phyloP scores from a whole-genome alignment of 495 filamentous ascomycete genomes.

The Penicillium silybi region DNA sequence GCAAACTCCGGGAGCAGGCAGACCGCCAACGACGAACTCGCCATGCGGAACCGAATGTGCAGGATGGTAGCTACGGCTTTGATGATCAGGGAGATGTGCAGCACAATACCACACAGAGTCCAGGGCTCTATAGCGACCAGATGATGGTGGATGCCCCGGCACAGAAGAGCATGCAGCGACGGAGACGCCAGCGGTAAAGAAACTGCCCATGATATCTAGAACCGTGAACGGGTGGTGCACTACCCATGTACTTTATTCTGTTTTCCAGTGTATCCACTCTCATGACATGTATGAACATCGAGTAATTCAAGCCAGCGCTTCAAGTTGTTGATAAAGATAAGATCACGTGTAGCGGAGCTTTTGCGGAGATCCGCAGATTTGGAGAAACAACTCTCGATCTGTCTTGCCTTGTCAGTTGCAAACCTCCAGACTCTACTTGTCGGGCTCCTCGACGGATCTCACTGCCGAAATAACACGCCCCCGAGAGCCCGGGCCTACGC shows the following conservation, averaged over 20 bases:
- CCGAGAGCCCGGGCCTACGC: neutral
- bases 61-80: constrained; percentile 63
- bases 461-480: neutral
- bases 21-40: constrained; percentile 44
- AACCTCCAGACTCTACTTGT: neutral
- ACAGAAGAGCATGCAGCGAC: constrained; percentile 20
- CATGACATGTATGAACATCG: constrained; percentile 26
- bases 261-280: constrained; percentile 1
- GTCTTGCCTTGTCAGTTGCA: neutral
- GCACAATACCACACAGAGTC: neutral
- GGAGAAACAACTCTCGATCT: neutral
- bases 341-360: constrained; percentile 33
- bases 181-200: constrained; percentile 18
- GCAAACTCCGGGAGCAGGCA: constrained; percentile 42
- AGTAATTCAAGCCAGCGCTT: neutral
- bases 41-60: constrained; percentile 44
- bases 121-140: constrained; percentile 38
- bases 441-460: neutral
- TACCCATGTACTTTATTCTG: constrained; percentile 1
- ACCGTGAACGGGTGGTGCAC: neutral
- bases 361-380: constrained; percentile 21
- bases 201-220: neutral
- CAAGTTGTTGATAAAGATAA: constrained; percentile 20
- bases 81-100: constrained; percentile 30
- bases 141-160: constrained; percentile 43